These are phyloP conservation scores for Microdochium paspali DNA, from an alignment of 2,329 filamentous ascomycete species.

Conservation along the genomic window DNA sequence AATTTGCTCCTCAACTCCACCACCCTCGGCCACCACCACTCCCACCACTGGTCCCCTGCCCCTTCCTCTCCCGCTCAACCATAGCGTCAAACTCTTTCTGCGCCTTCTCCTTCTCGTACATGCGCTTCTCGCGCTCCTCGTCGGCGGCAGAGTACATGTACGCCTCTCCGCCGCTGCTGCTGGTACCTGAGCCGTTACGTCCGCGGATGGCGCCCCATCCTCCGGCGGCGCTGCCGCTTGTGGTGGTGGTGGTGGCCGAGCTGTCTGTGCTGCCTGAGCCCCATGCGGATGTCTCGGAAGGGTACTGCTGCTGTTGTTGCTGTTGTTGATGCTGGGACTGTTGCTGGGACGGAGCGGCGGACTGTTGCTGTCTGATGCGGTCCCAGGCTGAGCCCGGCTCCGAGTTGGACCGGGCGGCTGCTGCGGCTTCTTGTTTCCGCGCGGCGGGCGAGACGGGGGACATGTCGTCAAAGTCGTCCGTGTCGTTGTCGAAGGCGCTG, in stretches of 20 bases:
- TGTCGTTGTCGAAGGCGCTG: conserved; percentile 16
- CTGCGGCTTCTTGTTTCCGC: conserved; percentile 8
- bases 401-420: conserved; percentile 7
- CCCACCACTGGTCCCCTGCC: not conserved
- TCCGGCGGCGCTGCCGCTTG: conserved; percentile 3
- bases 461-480: conserved; percentile 27
- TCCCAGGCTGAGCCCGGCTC: conserved; percentile 31
- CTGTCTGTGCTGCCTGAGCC: too few relatives aligned
- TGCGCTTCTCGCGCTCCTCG: conserved; percentile 24
- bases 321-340: conserved; percentile 4
- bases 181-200: conserved; percentile 7
- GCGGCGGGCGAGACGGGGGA: conserved; percentile 29
- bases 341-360: not conserved
- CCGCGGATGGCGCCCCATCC: conserved; percentile 14
- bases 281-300: too few relatives aligned
- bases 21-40: not conserved
- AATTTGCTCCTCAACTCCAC: not conserved
- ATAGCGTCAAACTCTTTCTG: conserved; percentile 42
- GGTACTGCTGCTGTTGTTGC: conserved; percentile 3
- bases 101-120: conserved; percentile 30
- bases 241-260: conserved; percentile 4
- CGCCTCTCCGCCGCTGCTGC: too few relatives aligned
- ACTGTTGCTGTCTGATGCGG: conserved; percentile 28
- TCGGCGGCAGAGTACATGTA: conserved; percentile 26
- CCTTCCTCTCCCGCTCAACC: conserved; percentile 29